Base-by-base conservation (phyloP, 345 rosid genomes). In the Citrus reticulata region DNA sequence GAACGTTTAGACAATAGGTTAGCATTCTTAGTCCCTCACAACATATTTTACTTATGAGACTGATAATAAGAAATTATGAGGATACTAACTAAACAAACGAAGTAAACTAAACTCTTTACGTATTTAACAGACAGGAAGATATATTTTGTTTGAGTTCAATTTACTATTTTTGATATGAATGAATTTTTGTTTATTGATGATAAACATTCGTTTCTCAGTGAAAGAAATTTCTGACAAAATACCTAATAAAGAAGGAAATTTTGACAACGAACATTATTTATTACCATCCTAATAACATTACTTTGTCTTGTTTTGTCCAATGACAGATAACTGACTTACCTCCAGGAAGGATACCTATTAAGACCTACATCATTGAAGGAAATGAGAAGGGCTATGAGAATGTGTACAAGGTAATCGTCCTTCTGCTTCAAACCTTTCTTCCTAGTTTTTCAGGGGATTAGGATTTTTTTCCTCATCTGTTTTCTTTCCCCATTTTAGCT, bases 241-340 rank as follows among this genome's bases (percentile, higher is more conserved):
- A 60, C 7, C 6, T 42, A 6, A 63, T 42, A 61, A 60, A 42
- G 68, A 63, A 60, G 49, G 67, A 60, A 63, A 63, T 4, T 13
- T 63, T 65, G 72, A 55, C 4, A 22, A 27, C 46, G 20, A 42
- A 6, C 32, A 63, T 72, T 35, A 34, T 55, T 80, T 73, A 29
- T 19, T 32, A 9, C 69, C 64, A 55, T 49, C 42, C 42, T n/a
- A 54, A 67, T 63, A 72, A n/a, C 20, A 54, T 54, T 40, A 13
- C 16, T 3, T n/a, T 75, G 19, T 73, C 61, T 49, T 42, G 60
- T 32, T 81, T 79, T 11, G 67, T 73, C 22, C 24, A 40, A 76
- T 85, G 77, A 72, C 91, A 93, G 99, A 95, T 96, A 77, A 96
- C 94, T 77, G 95, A 86, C 85, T 83, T 96, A 84, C 99, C 98